Evolutionary conservation across 495 filamentous ascomycete species (phyloP).

Genomic region (Tuber calosporum): DNA sequence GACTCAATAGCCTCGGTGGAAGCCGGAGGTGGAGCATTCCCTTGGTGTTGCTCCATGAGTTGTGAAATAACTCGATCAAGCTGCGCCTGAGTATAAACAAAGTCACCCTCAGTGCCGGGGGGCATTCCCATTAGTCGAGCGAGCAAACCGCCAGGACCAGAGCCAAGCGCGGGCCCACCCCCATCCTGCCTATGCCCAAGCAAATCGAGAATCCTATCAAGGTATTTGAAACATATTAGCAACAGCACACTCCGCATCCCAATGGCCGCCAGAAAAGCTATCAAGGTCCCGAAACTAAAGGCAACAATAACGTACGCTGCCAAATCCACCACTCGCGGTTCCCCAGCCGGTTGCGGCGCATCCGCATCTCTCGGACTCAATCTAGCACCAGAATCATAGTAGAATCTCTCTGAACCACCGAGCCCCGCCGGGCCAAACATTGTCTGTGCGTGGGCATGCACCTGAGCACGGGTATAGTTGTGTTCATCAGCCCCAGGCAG

Average conservation of each 20-base stretch:
- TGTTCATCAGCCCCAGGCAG: conserved; percentile 9
- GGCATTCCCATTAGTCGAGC: conserved; percentile 27
- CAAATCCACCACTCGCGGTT: conserved; percentile 24
- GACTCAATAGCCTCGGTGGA: conserved; percentile 62
- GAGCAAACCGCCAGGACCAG: conserved; percentile 19
- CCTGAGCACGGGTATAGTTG: not conserved
- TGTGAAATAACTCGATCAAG: conserved; percentile 81
- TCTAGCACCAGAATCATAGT: conserved; percentile 25
- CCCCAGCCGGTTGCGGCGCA: conserved; percentile 26
- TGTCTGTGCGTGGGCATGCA: conserved; percentile 23
- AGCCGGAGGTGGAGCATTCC: conserved; percentile 77
- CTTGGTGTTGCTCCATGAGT: conserved; percentile 72
- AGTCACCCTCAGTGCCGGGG: conserved; percentile 55
- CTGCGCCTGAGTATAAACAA: conserved; percentile 86
- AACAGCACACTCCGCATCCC: no score
- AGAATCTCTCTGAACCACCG: conserved; percentile 13
- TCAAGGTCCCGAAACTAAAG: not conserved
- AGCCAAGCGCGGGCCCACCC: conserved; percentile 14
- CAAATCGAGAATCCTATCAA: not conserved
- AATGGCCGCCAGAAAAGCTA: not conserved
- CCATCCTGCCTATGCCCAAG: not conserved
- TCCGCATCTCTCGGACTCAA: conserved; percentile 35
- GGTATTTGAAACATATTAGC: not conserved
- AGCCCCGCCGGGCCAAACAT: conserved; percentile 18
- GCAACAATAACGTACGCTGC: conserved; percentile 20